Conservation (phyloP, 2,329 filamentous ascomycete genomes). For the Eutypa lata region DNA sequence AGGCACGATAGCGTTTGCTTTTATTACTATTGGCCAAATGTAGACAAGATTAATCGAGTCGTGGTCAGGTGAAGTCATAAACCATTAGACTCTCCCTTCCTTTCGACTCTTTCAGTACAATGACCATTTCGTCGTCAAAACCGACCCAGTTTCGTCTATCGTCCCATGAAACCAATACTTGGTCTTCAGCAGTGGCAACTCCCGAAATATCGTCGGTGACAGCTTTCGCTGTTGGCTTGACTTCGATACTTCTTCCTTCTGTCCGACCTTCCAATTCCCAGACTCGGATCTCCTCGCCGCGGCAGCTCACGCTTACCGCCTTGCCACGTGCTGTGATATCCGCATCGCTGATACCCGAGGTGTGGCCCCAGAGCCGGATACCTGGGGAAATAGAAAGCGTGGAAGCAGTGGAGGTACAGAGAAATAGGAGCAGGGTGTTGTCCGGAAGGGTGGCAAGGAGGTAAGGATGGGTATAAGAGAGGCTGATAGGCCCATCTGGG, state of each 20-base stretch:
- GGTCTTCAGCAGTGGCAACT: slow-evolving; percentile 1
- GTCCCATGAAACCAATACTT: slow-evolving; percentile 31
- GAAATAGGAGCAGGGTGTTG: slow-evolving; percentile 80
- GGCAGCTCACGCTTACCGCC: slow-evolving; percentile 80
- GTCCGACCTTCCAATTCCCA: slow-evolving; percentile 83
- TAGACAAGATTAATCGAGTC: neutral
- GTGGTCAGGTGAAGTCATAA: slow-evolving; percentile 71
- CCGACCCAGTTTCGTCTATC: slow-evolving; percentile 67
- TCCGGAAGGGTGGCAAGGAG: slow-evolving; percentile 80
- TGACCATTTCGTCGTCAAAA: slow-evolving; percentile 90
- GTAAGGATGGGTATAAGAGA: slow-evolving; percentile 79
- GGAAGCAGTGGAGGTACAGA: slow-evolving; percentile 70
- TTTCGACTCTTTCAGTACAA: slow-evolving; percentile 71
- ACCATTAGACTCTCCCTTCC: slow-evolving; percentile 72
- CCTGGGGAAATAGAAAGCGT: slow-evolving; percentile 68
- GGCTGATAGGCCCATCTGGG: slow-evolving; percentile 51
- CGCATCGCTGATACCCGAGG: slow-evolving; percentile 81
- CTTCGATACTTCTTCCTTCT: slow-evolving; percentile 46
- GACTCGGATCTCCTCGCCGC: slow-evolving; percentile 76
- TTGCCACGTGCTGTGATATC: slow-evolving; percentile 83
- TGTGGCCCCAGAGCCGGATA: slow-evolving; percentile 84
- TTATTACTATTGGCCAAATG: too few relatives aligned
- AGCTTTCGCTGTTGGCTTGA: slow-evolving; percentile 38
- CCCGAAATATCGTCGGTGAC: slow-evolving; percentile 16
- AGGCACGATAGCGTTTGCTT: too few relatives aligned